Evolutionary conservation across 2,329 filamentous ascomycete genomes (phyloP), one percentile per base, ranked within the genome.

Genomic region (Trichophyton benhamiae): DNA sequence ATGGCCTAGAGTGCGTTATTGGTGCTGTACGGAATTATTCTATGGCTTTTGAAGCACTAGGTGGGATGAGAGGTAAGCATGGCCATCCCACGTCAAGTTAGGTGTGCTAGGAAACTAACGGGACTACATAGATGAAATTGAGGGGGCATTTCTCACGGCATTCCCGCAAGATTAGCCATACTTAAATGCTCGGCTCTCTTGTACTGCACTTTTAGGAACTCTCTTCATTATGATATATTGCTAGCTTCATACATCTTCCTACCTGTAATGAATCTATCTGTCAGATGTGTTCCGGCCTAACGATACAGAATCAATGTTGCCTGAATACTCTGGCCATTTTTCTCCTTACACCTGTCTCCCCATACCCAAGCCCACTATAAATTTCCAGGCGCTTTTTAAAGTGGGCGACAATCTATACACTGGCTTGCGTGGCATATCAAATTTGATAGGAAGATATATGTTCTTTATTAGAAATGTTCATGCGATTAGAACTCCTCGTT

Each of bases 91-190:
- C 9, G 2, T 13, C 33, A 3, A 38, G 33, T 3, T 13, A 13
- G 9, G 33, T 3, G 33, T 13, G 13, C 8, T 38, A 11, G 33
- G 9, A 30, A 20, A 36, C 36, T 59, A 38, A 13, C 25, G 13
- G 3, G 58, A 17, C 22, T 48, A 11, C 60, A 8, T 63, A 76
- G 75, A 76, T 64, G 74, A 76, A 67, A 75, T 76, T 53, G 71
- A 74, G 67, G 72, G 73, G 61, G 75, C 75, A 68, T 76, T 72
- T 66, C 68, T 74, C 44, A 74, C 73, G 60, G 74, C 74, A 61
- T 76, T 76, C 62, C 67, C 71, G 30, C 71, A 70, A 63, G 62
- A 55, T 11, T 69, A 66, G 42, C 49, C 13, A 20, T 36, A 11
- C 27, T 27, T 17, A n/a, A 53, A 1, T 53, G 9, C 33, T 55